phyloP scores from a whole-genome alignment of 1,284 basidiomycete genomes.

The Xanthoconium separans region DNA sequence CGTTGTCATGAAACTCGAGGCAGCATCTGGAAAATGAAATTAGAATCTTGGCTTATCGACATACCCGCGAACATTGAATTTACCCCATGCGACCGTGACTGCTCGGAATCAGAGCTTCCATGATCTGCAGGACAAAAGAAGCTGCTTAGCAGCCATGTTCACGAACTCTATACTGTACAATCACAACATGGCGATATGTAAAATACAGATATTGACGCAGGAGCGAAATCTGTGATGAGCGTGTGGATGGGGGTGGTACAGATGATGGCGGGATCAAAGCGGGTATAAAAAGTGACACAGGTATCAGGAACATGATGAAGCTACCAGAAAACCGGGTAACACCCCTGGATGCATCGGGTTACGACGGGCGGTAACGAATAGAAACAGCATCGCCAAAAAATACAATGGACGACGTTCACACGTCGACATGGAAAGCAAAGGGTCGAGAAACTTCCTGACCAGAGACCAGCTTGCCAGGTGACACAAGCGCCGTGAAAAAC shows the following conservation, averaged over 20 bases:
- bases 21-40: not conserved
- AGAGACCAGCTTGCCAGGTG: conserved; percentile 27
- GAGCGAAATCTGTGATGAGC: conserved; percentile 19
- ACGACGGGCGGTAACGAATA: conserved; percentile 22
- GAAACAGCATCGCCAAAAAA: conserved; percentile 25
- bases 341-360: conserved; percentile 13
- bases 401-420: conserved; percentile 17
- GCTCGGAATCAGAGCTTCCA: not conserved
- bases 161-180: conserved; percentile 22
- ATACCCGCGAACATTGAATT: not conserved
- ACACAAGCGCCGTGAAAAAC: conserved; percentile 1
- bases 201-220: conserved; percentile 21
- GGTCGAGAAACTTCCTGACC: conserved; percentile 10
- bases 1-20: not conserved
- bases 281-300: conserved; percentile 32
- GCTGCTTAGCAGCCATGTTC: not conserved
- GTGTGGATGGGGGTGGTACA: conserved; percentile 28
- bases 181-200: conserved; percentile 7
- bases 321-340: conserved; percentile 15
- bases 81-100: not conserved
- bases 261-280: conserved; percentile 23
- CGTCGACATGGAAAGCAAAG: conserved; percentile 19
- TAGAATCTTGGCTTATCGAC: not conserved
- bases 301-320: conserved; percentile 29
- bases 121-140: not conserved